Evolutionary conservation across 495 filamentous ascomycete species (phyloP), one percentile per base, ranked within the genome.

Genomic region (Cercophora sp.): DNA sequence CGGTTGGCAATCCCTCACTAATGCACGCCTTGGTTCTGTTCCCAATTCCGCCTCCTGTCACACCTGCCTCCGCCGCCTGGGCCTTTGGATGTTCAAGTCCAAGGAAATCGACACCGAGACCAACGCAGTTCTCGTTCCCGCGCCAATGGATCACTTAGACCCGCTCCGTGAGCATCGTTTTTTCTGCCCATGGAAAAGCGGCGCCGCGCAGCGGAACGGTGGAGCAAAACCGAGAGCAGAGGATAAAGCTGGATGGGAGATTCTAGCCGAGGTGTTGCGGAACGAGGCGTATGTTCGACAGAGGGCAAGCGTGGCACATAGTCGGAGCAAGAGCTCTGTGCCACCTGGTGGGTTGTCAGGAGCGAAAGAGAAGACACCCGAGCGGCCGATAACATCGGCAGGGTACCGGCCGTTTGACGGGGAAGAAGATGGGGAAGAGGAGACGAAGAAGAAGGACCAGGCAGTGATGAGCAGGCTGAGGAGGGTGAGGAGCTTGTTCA

Each of bases 51-150:
- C 84, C 13, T 83, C 80, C 0, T 98, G 93, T 65, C 72, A 80
- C 41, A 86, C 86, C 31, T 98, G 93, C 63, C 89, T 96, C 60
- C 83, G 91, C 53, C 83, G 90, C 5, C 75, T 97, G 1, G 93
- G 94, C 0, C 78, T 98, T 5, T 98, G 93, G 93, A 84, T 98
- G 70, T 98, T 95, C 72, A 87, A 84, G 60, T 71, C 73, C 57
- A 81, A 79, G 54, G 69, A 77, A 53, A 58, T 80, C 24, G 70
- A 77, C 56, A 59, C 68, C 3, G 55, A 59, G 26, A 70, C 67
- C 37, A 71, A 74, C 5, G 72, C 77, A 48, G 68, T 77, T 16
- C 68, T 82, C 3, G 78, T 75, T 13, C 79, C 80, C 20, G 72
- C 79, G 5, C 71, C 79, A 8, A 79, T 88, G 66, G 78, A 78